Evolutionary conservation across 225 moss, liverwort and hornwort genomes (phyloP).

Genomic region (Polytrichum commune): DNA sequence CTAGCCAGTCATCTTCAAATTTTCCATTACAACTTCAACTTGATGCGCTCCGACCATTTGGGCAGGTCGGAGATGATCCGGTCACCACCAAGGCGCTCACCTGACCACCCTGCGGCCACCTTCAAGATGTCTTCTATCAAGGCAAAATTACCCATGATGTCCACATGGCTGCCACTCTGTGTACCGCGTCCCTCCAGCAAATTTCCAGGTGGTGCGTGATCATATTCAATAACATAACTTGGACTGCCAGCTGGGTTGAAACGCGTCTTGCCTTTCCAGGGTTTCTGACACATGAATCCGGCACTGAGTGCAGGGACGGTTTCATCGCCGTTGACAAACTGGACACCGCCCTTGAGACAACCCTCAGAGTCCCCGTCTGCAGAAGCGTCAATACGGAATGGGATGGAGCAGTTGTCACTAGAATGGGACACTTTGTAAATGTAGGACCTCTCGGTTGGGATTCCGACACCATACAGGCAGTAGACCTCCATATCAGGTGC

Average conservation of each 20-base stretch:
- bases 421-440: conserved; percentile 77
- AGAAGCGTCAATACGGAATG: conserved; percentile 82
- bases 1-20: neutral
- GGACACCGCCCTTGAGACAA: conserved; percentile 88
- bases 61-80: conserved; percentile 59
- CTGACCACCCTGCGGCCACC: conserved; percentile 72
- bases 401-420: conserved; percentile 76
- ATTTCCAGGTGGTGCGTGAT: conserved; percentile 74
- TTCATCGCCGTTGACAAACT: conserved; percentile 91
- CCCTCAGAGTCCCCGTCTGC: conserved; percentile 89
- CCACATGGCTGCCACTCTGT: conserved; percentile 87
- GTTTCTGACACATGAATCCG: conserved; percentile 79
- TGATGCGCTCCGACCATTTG: conserved; percentile 73
- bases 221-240: conserved; percentile 64
- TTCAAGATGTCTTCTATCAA: conserved; percentile 83
- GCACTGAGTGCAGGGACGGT: conserved; percentile 86
- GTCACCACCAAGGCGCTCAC: conserved; percentile 73
- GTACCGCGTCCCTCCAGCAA: conserved; percentile 89
- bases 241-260: conserved; percentile 76
- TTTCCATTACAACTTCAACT: conserved; percentile 41
- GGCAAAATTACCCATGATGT: conserved; percentile 96
- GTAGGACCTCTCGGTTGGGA: conserved; percentile 91
- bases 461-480: conserved; percentile 86
- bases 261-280: conserved; percentile 83
- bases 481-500: conserved; percentile 82